Conservation (phyloP, 106 monocot species). For the Phalaenopsis aphrodite region DNA sequence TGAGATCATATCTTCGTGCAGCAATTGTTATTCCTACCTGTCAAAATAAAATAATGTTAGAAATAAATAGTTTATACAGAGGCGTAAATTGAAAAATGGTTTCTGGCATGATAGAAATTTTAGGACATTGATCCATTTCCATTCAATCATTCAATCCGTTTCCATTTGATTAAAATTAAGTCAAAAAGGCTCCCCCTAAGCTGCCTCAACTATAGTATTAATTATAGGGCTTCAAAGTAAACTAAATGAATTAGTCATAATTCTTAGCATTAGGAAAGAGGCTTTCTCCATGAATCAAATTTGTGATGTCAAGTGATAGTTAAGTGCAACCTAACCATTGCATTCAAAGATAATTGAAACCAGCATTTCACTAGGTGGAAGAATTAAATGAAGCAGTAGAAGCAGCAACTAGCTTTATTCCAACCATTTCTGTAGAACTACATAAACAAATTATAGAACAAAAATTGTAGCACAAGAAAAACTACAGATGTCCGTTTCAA, state of each 20-base stretch:
- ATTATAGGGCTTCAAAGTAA: neutral
- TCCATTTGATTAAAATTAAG: neutral
- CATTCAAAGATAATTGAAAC: neutral
- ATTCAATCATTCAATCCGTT: neutral
- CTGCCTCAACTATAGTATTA: neutral
- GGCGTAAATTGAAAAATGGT: neutral
- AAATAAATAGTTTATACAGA: neutral
- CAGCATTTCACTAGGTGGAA: neutral
- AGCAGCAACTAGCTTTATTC: neutral
- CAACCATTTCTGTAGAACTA: neutral
- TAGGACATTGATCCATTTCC: neutral
- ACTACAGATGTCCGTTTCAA: neutral
- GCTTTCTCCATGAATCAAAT: neutral
- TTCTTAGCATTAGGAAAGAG: neutral
- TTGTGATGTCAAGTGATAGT: neutral
- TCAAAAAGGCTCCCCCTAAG: neutral
- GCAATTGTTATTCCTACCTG: conserved; percentile 85
- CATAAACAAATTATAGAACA: neutral
- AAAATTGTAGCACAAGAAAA: neutral
- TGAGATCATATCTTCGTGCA: conserved; percentile 78
- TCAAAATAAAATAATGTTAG: neutral
- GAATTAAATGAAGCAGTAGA: neutral
- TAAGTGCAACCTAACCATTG: neutral
- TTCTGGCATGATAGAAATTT: neutral
- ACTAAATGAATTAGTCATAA: neutral